Percentiles rank a stretch among this genome's conserved stretches.
phyloP scores from a whole-genome alignment of 176 grass and related monocot species.

The Dactylis glomerata region DNA sequence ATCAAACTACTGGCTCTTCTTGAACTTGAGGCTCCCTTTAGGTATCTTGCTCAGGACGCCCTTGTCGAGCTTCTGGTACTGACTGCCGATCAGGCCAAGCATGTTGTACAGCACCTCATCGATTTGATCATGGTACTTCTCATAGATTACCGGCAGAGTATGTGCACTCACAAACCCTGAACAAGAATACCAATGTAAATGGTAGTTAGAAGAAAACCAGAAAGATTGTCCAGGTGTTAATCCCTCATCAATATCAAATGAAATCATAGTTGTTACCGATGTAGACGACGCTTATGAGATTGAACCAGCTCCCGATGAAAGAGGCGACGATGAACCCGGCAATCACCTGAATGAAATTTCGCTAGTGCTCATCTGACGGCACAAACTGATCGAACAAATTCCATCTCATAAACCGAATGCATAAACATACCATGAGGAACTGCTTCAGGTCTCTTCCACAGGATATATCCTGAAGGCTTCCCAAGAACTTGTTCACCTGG shows the following conservation, averaged over 20 bases:
- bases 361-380: background rate
- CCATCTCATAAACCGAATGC: background rate
- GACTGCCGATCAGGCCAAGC: slow-evolving; percentile 59
- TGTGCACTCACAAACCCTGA: slow-evolving; percentile 85
- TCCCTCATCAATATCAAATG: background rate
- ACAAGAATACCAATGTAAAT: slow-evolving; percentile 6
- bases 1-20: slow-evolving; percentile 59
- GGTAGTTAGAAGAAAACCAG: background rate
- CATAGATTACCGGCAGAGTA: slow-evolving; percentile 75
- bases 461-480: slow-evolving; percentile 62
- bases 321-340: slow-evolving; percentile 48
- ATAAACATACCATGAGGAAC: slow-evolving; percentile 58
- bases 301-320: slow-evolving; percentile 81
- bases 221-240: background rate
- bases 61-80: slow-evolving; percentile 64
- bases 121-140: slow-evolving; percentile 85
- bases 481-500: slow-evolving; percentile 57
- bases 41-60: slow-evolving; percentile 59
- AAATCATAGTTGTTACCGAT: slow-evolving; percentile 46
- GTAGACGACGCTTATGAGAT: slow-evolving; percentile 79
- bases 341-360: slow-evolving; percentile 49
- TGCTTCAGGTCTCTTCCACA: slow-evolving; percentile 68
- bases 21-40: slow-evolving; percentile 57
- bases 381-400: background rate
- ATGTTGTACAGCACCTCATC: slow-evolving; percentile 61